These are phyloP conservation scores for Shiraia bambusicola DNA, from an alignment of 2,329 filamentous ascomycete species.

Conservation along the genomic window DNA sequence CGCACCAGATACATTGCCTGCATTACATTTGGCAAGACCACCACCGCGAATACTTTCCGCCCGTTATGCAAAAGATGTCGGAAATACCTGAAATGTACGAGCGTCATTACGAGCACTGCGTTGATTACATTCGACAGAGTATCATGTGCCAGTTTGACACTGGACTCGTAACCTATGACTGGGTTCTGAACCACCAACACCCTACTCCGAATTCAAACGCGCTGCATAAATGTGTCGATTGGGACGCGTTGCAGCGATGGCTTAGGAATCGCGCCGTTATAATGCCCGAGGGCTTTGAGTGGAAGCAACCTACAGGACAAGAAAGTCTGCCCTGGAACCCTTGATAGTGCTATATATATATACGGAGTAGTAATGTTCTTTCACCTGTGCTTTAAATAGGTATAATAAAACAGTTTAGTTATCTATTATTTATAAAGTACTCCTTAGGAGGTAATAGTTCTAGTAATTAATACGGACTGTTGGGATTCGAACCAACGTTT, in stretches of 20 bases:
- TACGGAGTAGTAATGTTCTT: too few relatives aligned
- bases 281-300: background rate
- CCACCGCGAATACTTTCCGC: background rate
- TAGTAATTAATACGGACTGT: too few relatives aligned
- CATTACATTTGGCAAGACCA: slow-evolving; percentile 4
- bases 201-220: slow-evolving; percentile 8
- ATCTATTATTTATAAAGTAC: too few relatives aligned
- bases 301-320: slow-evolving; percentile 1
- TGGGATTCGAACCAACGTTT: too few relatives aligned
- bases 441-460: too few relatives aligned
- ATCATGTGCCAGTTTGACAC: slow-evolving; percentile 22
- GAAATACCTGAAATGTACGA: slow-evolving; percentile 4
- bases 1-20: slow-evolving; percentile 3
- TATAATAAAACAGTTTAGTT: too few relatives aligned
- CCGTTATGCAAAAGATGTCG: background rate
- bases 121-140: slow-evolving; percentile 19
- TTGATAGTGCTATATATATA: background rate
- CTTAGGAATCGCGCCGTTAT: background rate
- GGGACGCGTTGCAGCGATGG: slow-evolving; percentile 1
- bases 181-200: slow-evolving; percentile 16
- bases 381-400: background rate
- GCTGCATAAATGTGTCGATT: slow-evolving; percentile 1
- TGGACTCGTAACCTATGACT: slow-evolving; percentile 12
- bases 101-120: slow-evolving; percentile 14
- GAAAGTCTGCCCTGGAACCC: slow-evolving; percentile 3